Conservation (phyloP, 2,329 filamentous ascomycete genomes). For the Trichoderma aggressivum region DNA sequence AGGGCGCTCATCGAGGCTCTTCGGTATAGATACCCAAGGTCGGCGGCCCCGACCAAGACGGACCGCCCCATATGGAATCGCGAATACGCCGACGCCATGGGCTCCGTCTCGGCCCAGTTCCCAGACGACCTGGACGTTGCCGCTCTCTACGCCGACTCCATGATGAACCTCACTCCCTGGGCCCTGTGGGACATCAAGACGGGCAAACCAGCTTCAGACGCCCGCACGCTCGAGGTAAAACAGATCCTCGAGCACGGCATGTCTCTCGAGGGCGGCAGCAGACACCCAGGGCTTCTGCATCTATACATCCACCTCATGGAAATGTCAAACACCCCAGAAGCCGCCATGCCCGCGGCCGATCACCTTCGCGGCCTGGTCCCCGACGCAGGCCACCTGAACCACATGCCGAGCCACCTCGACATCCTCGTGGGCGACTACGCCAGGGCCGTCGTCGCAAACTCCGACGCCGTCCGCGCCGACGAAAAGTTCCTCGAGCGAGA, state of each 20-base stretch:
- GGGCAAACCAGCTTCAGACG: constrained; percentile 31
- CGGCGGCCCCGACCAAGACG: constrained; percentile 40
- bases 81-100: constrained; percentile 40
- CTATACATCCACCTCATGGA: constrained; percentile 77
- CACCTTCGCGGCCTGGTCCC: constrained; percentile 62
- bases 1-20: constrained; percentile 62
- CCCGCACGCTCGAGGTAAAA: constrained; percentile 34
- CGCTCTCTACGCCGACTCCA: constrained; percentile 39
- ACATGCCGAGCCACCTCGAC: constrained; percentile 78
- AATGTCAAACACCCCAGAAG: constrained; percentile 66
- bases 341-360: constrained; percentile 59
- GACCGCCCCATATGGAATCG: constrained; percentile 45
- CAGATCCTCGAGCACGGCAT: constrained; percentile 46
- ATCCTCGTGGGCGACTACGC: constrained; percentile 69
- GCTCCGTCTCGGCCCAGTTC: constrained; percentile 33
- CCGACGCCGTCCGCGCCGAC: constrained; percentile 63
- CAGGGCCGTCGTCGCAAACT: constrained; percentile 63
- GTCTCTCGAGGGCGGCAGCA: constrained; percentile 33
- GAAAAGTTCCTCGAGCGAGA: constrained; percentile 59
- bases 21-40: constrained; percentile 55
- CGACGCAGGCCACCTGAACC: constrained; percentile 66
- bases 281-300: constrained; percentile 69
- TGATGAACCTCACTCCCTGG: constrained; percentile 50
- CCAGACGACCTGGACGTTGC: constrained; percentile 41
- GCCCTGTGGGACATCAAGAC: constrained; percentile 41